Base-by-base conservation (phyloP, 2,329 filamentous ascomycete genomes). In the Dothidotthia symphoricarpi region DNA sequence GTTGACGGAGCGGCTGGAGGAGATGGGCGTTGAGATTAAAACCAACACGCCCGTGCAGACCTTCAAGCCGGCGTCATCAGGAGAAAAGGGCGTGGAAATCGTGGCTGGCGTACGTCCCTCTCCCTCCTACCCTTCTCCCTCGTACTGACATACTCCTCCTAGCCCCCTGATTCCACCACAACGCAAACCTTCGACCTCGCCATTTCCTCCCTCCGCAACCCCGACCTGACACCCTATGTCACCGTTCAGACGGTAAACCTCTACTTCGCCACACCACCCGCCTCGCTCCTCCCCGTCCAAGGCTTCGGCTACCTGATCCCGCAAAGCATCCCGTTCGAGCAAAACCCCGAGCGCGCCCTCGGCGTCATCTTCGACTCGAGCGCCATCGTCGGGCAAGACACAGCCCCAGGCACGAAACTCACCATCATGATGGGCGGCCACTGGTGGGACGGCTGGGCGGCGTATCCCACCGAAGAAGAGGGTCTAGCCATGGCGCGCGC, bases 351-450 rank as follows among this genome's bases (percentile, higher is more conserved):
- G 64, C 78, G 81, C 45, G 86, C 85, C 1, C 81, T 98, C 5
- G 93, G 93, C 46, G 90, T 97, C 35, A 85, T 97, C 43, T 97
- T 97, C 66, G 89, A 95, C 67, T 87, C 83, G 2, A 82, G 88
- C 47, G 77, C 78, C 13, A 69, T 73, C n/a, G 58, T 67, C 32
- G 77, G 75, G 13, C 74, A 78, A 52, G 79, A 85, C 59, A 73
- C 69, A 3, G 73, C 66, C 1, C 59, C 64, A 0, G 88, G 87
- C 16, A 95, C 88, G 11, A 95, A 95, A 65, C 69, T 97, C 36
- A 95, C 91, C 12, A 86, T 97, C 53, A 95, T 98, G 82, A 73
- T 98, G 39, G 93, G 93, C 42, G 93, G 93, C 1, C 89, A 96
- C 69, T 88, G 87, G 78, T 97, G 88, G 88, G 76, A 88, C 62